Conservation (phyloP, 768 basidiomycete species). For the Termitomyces sp. region DNA sequence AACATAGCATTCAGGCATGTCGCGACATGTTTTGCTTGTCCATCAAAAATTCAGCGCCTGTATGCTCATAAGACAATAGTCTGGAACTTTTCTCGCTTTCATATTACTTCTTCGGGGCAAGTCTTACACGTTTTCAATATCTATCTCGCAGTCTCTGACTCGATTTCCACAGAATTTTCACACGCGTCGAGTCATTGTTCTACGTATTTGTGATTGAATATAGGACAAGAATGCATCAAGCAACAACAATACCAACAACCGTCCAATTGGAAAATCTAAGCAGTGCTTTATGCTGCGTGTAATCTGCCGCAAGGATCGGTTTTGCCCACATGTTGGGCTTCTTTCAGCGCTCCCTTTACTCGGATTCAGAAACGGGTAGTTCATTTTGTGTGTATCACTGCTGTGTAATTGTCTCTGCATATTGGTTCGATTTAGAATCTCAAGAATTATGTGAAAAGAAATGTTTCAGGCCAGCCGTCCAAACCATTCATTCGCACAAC, state of each 20-base stretch:
- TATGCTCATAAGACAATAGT: neutral
- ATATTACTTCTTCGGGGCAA: constrained; percentile 8
- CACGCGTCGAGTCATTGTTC: constrained; percentile 13
- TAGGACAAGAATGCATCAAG: constrained; percentile 4
- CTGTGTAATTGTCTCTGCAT: constrained; percentile 1
- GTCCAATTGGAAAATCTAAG: constrained; percentile 1
- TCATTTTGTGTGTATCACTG: neutral
- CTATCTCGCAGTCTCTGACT: constrained; percentile 12
- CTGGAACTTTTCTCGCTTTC: constrained; percentile 7
- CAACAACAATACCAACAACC: constrained; percentile 1
- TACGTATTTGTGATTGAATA: constrained; percentile 1
- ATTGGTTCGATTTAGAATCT: constrained; percentile 6
- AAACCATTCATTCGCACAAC: neutral
- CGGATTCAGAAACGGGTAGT: neutral
- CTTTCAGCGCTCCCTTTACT: neutral
- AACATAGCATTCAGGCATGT: constrained; percentile 1
- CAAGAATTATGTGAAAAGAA: constrained; percentile 2
- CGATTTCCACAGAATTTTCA: constrained; percentile 9
- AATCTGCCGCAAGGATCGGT: constrained; percentile 1
- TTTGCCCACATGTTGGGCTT: neutral
- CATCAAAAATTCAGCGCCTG: neutral
- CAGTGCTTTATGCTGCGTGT: neutral
- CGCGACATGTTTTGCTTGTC: neutral
- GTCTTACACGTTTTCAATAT: neutral
- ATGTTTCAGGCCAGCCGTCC: constrained; percentile 15